Conservation (phyloP, 2,329 filamentous ascomycete species). For the Celoporthe dispersa region DNA sequence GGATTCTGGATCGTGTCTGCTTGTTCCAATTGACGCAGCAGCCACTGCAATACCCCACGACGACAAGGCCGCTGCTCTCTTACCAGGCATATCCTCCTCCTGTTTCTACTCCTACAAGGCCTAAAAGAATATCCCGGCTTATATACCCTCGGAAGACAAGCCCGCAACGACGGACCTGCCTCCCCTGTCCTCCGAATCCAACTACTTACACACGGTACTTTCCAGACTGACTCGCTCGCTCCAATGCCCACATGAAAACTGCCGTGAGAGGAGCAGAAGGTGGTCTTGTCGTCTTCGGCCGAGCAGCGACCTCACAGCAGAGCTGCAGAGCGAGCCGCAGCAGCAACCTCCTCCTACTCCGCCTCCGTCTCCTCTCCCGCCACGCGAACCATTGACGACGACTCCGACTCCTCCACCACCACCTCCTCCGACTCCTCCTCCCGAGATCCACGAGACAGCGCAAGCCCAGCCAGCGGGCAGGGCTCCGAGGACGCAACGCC, state of each 20-base stretch:
- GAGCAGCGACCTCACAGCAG: background rate
- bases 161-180: background rate
- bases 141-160: background rate
- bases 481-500: background rate
- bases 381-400: constrained; percentile 10
- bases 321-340: background rate
- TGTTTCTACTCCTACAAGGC: background rate
- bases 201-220: background rate
- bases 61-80: constrained; percentile 1
- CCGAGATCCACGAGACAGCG: background rate
- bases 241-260: constrained; percentile 4
- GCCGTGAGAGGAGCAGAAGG: background rate
- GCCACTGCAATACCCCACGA: background rate
- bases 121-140: no score
- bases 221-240: constrained; percentile 1
- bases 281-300: constrained; percentile 5
- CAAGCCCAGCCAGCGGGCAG: background rate
- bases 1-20: background rate
- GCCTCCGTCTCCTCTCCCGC: background rate
- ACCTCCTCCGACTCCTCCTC: no score
- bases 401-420: constrained; percentile 14
- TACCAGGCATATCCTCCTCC: background rate
- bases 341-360: background rate
- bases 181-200: background rate
- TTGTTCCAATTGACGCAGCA: background rate